These are phyloP conservation scores for Colletotrichum sp. DNA, from an alignment of 2,329 filamentous ascomycete species.

Conservation along the genomic window DNA sequence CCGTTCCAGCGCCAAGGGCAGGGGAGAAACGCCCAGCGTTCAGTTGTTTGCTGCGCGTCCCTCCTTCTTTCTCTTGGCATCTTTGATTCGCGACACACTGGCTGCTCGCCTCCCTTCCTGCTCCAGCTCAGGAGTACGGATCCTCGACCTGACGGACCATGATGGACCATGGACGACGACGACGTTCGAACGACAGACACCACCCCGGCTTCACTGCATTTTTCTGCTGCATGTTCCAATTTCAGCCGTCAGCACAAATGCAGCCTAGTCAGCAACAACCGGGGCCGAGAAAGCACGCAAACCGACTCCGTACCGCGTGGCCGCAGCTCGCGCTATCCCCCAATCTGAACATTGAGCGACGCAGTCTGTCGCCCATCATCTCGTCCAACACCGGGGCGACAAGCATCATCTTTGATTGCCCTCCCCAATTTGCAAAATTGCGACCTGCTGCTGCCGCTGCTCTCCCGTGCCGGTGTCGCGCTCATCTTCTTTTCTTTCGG, in stretches of 20 bases:
- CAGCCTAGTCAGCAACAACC: neutral
- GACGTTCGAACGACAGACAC: neutral
- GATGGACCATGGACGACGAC: neutral
- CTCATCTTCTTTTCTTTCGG: neutral
- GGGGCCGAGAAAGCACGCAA: constrained; percentile 1
- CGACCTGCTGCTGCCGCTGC: neutral
- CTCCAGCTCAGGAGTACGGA: neutral
- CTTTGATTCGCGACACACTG: neutral
- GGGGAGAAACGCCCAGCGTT: neutral
- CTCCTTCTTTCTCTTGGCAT: neutral
- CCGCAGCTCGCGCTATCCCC: neutral
- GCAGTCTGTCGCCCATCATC: neutral
- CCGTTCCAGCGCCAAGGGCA: neutral
- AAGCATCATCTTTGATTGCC: constrained; percentile 7
- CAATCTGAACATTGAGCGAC: neutral
- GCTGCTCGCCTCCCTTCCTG: neutral
- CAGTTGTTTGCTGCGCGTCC: neutral
- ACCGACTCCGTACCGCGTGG: neutral
- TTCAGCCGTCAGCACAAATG: neutral
- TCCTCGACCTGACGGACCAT: neutral
- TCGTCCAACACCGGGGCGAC: neutral
- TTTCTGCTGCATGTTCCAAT: constrained; percentile 1
- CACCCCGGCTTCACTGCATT: neutral
- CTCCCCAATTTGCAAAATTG: constrained; percentile 7
- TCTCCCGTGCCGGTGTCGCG: neutral